phyloP scores from a whole-genome alignment of 2,329 filamentous ascomycete genomes.

The Aspergillus sp. region DNA sequence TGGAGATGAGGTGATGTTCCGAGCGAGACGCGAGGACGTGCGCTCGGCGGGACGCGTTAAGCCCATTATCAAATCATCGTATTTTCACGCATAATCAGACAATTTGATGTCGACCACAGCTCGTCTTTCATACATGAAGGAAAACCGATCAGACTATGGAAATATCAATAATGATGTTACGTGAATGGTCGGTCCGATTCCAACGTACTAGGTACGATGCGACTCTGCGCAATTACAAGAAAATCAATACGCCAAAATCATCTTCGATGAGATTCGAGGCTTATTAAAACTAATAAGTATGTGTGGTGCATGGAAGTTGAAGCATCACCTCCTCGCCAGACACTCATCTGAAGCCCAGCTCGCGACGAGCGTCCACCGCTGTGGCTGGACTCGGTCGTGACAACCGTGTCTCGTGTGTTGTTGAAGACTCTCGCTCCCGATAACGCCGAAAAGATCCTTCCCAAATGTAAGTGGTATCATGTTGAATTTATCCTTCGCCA shows the following conservation, averaged over 20 bases:
- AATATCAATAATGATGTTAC: too few species aligned
- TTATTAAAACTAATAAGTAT: background rate
- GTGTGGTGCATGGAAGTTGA: background rate
- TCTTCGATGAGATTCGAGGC: too few species aligned
- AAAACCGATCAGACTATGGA: too few species aligned
- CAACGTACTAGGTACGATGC: too few species aligned
- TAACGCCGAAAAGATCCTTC: constrained; percentile 41
- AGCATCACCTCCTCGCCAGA: constrained; percentile 9
- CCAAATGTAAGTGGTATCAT: constrained; percentile 48
- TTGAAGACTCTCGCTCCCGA: constrained; percentile 42
- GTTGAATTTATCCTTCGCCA: constrained; percentile 45
- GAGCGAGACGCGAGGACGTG: constrained; percentile 3
- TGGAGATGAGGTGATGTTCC: constrained; percentile 1
- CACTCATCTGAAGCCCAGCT: constrained; percentile 13
- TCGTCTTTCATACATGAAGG: too few species aligned
- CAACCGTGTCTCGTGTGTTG: constrained; percentile 18
- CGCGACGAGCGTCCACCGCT: constrained; percentile 3
- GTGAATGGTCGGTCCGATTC: too few species aligned
- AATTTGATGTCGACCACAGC: too few species aligned
- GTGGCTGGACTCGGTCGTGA: background rate
- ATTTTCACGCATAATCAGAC: too few species aligned
- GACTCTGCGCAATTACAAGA: too few species aligned
- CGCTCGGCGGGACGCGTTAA: constrained; percentile 1
- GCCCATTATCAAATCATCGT: too few species aligned
- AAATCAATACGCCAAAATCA: background rate